Base-by-base conservation (phyloP, 2,329 filamentous ascomycete species). In the Aspergillus fumigatus region DNA sequence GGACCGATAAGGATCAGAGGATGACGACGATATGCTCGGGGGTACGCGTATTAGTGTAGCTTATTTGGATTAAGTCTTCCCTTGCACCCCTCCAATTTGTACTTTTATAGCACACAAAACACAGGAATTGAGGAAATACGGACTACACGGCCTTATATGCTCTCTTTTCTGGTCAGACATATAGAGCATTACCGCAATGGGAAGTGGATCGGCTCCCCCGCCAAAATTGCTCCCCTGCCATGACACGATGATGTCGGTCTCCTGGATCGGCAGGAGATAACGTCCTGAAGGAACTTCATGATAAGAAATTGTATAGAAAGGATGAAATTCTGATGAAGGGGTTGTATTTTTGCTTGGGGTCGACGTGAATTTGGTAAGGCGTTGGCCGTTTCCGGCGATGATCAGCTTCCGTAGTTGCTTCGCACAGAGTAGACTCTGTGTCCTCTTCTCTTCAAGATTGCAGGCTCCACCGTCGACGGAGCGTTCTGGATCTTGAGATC, bases 341-440 rank as follows among this genome's bases (percentile, higher is more conserved):
- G 56, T 58, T 47, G 53, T 55, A 58, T 58, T 53, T 53, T 48
- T 43, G 17, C 45, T 19, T 35, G 49, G 25, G 27, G 35, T 23
- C 5, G 10, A 10, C 43, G 43, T 47, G 19, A 7, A 17, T 3
- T 38, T 17, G 32, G 32, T n/a, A 17, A 17, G 32, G 14, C 5
- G 26, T 41, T 57, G 35, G 52, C 58, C 59, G 59, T 41, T 53
- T 54, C 35, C 58, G 54, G 58, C 51, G 53, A 47, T 1, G 23
- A n/a, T 23, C 19, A 48, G 41, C 49, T 52, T 50, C 40, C 40
- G 35, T 40, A n/a, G 40, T 4, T 19, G 11, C 27, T 23, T 23
- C 21, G 21, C 3, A 23, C 21, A 3, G 21, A 23, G 27, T 29
- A 29, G 23, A 27, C 41, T 23, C 21, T 14, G 41, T 0, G 41